Percentiles rank a stretch among this genome's conserved stretches.
Conservation (phyloP, 2,329 filamentous ascomycete genomes). For the Verticillium nubilum region DNA sequence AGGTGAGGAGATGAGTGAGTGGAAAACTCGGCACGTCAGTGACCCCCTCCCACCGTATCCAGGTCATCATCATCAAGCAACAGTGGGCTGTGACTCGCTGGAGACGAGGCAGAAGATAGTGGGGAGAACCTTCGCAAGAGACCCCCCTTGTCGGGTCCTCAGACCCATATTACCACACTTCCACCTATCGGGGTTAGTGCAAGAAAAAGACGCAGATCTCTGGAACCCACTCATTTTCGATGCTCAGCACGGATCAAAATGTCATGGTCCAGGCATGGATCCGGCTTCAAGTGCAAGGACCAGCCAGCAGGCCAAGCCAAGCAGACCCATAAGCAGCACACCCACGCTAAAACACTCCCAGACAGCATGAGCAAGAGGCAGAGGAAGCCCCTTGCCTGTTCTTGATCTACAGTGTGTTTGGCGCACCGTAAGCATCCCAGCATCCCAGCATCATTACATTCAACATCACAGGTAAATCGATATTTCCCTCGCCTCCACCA, state of each 20-base stretch:
- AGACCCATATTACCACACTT: constrained; percentile 3
- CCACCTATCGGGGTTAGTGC: constrained; percentile 9
- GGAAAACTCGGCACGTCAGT: constrained; percentile 12
- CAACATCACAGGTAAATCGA: background rate
- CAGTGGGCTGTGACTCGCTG: background rate
- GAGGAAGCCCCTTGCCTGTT: background rate
- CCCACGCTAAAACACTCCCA: background rate
- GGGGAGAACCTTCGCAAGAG: background rate
- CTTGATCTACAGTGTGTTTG: background rate
- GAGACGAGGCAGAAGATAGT: constrained; percentile 9
- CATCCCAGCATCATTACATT: background rate
- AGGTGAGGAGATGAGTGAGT: background rate
- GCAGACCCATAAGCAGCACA: background rate
- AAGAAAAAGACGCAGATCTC: constrained; percentile 12
- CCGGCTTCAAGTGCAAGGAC: constrained; percentile 2
- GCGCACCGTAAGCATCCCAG: background rate
- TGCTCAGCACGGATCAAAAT: background rate
- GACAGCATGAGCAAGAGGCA: background rate
- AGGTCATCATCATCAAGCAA: background rate
- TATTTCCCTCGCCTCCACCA: background rate
- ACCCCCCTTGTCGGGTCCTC: background rate
- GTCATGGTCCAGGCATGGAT: background rate
- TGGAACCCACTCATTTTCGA: constrained; percentile 1
- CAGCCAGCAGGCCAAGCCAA: background rate
- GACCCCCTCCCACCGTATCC: constrained; percentile 6